These are phyloP conservation scores for Marchantia paleacea DNA, from an alignment of 225 moss, liverwort and hornwort genomes.

Conservation along the genomic window DNA sequence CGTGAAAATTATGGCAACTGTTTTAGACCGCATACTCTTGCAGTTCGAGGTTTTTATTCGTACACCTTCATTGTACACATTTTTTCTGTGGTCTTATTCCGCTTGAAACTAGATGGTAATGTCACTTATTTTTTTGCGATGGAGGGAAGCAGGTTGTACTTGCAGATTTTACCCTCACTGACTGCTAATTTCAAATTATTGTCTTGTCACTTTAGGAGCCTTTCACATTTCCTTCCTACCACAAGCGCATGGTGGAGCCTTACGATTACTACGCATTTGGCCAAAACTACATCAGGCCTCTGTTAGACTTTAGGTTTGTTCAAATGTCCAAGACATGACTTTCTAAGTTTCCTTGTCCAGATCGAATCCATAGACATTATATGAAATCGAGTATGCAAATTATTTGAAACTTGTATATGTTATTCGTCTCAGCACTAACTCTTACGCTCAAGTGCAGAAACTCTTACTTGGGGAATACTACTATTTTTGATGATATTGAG, in stretches of 20 bases:
- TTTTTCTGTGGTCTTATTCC: no score
- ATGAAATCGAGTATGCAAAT: no score
- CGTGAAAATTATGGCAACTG: constrained; percentile 67
- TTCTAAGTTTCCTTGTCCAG: no score
- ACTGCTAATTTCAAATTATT: not conserved
- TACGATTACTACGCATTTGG: constrained; percentile 92
- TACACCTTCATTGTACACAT: not conserved
- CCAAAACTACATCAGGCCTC: constrained; percentile 91
- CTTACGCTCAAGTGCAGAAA: constrained; percentile 48
- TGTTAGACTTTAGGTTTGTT: constrained; percentile 78
- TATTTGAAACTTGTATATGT: no score
- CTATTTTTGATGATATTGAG: constrained; percentile 69
- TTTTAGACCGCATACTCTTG: constrained; percentile 76
- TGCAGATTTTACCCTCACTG: not conserved
- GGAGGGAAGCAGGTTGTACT: not conserved
- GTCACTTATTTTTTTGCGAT: not conserved
- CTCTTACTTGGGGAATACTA: constrained; percentile 76
- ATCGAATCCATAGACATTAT: no score
- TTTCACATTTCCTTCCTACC: constrained; percentile 78
- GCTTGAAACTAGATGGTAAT: no score
- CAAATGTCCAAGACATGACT: no score
- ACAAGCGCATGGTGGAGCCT: constrained; percentile 73
- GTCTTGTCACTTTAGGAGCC: constrained; percentile 54
- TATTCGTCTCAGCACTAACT: no score
- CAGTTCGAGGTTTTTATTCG: constrained; percentile 70